These are phyloP conservation scores for Colletotrichum sp. DNA, from an alignment of 2,329 filamentous ascomycete species.

Conservation along the genomic window DNA sequence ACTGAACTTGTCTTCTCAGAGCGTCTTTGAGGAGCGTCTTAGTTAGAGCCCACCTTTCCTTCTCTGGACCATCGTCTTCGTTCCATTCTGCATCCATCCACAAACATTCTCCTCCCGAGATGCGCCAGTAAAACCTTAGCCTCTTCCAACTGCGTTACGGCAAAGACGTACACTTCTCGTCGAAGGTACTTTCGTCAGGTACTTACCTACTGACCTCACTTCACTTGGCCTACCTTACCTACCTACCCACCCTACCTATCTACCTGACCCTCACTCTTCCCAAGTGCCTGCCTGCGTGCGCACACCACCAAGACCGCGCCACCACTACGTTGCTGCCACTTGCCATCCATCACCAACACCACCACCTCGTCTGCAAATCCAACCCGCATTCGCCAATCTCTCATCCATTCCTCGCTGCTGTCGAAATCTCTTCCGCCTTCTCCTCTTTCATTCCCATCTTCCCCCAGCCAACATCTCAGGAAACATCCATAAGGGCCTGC, in stretches of 20 bases:
- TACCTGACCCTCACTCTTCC: background rate
- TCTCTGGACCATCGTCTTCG: background rate
- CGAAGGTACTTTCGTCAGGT: background rate
- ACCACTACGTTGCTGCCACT: background rate
- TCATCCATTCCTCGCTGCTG: background rate
- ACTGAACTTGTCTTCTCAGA: background rate
- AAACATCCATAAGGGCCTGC: background rate
- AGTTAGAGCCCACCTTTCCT: background rate
- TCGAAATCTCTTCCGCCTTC: background rate
- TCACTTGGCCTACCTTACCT: background rate
- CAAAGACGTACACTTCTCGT: background rate
- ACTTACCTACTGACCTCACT: background rate
- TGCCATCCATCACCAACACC: background rate
- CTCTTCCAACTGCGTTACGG: background rate
- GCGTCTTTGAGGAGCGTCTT: background rate
- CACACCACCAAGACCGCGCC: background rate
- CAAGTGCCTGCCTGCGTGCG: background rate
- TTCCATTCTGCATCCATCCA: background rate
- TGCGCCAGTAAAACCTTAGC: background rate
- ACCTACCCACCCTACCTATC: background rate
- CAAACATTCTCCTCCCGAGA: background rate
- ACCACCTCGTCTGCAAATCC: background rate
- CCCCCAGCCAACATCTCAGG: background rate
- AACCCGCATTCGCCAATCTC: slow-evolving; percentile 16
- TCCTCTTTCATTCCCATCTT: background rate